Conservation (phyloP, 2,329 filamentous ascomycete species). For the Talaromyces sp. region DNA sequence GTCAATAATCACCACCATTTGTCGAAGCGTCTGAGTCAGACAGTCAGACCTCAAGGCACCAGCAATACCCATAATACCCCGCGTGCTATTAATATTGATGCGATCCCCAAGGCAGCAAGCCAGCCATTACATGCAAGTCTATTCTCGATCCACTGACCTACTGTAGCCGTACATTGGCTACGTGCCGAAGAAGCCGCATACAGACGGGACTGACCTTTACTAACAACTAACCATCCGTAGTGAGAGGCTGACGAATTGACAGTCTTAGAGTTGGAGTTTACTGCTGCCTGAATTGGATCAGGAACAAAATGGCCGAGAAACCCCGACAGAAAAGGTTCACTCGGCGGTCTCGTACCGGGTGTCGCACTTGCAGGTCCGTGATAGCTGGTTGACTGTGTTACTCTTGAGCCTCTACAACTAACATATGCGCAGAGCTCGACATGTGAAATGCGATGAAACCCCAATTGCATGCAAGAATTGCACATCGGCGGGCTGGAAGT, state of each 20-base stretch:
- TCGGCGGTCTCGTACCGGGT: conserved; percentile 8
- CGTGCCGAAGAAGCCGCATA: neutral
- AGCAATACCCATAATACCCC: neutral
- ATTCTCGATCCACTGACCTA: neutral
- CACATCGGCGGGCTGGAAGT: conserved; percentile 13
- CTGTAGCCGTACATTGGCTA: neutral
- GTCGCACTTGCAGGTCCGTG: conserved; percentile 9
- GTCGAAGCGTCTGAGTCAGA: neutral
- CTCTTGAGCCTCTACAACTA: neutral
- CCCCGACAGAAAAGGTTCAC: conserved; percentile 4
- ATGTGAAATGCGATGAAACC: conserved; percentile 16
- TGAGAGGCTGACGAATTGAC: neutral
- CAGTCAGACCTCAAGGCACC: neutral
- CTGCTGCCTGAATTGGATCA: neutral
- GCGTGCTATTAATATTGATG: neutral
- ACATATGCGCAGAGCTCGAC: conserved; percentile 8
- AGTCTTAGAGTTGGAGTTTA: neutral
- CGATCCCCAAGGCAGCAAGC: neutral
- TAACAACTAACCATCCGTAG: neutral
- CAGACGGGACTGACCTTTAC: neutral
- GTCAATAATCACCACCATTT: too few species aligned
- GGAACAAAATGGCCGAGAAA: neutral
- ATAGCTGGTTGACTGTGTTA: neutral
- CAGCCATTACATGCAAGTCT: neutral
- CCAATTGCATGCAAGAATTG: conserved; percentile 13